A percentile compares a stretch with the other conserved stretches of the same genome.
Evolutionary conservation across 148 eudicot species (phyloP).

Genomic region (Silene uniflora): DNA sequence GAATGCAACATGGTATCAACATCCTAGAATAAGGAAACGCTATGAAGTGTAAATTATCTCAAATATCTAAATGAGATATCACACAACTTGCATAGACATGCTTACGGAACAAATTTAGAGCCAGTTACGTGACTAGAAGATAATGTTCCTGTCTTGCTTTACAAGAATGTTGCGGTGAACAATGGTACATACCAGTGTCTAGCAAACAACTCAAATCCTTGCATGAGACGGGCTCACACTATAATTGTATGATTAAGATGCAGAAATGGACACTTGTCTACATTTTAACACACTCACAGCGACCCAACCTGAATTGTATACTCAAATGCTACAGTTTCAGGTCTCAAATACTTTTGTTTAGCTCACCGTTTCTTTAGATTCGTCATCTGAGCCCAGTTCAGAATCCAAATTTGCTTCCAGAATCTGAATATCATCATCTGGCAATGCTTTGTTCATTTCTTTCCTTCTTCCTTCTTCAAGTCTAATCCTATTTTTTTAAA

Average conservation of each 20-base stretch:
- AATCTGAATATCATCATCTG: constrained; percentile 30
- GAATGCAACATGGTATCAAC: background rate
- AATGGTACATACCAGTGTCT: too few species aligned
- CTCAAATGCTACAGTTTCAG: background rate
- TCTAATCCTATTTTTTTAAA: constrained; percentile 5
- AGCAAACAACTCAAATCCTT: too few species aligned
- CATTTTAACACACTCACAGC: too few species aligned
- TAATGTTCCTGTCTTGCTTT: background rate
- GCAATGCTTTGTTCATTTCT: constrained; percentile 16
- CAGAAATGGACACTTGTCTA: background rate
- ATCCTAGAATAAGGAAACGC: background rate
- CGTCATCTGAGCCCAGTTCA: constrained; percentile 21
- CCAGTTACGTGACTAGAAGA: background rate
- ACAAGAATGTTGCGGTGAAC: too few species aligned
- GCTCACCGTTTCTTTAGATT: constrained; percentile 53
- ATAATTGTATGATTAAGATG: background rate
- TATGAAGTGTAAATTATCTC: background rate
- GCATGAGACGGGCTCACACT: too few species aligned
- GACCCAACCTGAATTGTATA: too few species aligned
- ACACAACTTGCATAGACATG: background rate
- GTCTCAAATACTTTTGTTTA: background rate
- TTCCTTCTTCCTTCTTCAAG: constrained; percentile 3
- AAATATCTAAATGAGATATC: too few species aligned
- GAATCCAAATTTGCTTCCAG: constrained; percentile 31
- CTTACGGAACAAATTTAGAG: background rate